phyloP scores from a whole-genome alignment of 179 eudicot genomes.

The Carnegiea gigantea region DNA sequence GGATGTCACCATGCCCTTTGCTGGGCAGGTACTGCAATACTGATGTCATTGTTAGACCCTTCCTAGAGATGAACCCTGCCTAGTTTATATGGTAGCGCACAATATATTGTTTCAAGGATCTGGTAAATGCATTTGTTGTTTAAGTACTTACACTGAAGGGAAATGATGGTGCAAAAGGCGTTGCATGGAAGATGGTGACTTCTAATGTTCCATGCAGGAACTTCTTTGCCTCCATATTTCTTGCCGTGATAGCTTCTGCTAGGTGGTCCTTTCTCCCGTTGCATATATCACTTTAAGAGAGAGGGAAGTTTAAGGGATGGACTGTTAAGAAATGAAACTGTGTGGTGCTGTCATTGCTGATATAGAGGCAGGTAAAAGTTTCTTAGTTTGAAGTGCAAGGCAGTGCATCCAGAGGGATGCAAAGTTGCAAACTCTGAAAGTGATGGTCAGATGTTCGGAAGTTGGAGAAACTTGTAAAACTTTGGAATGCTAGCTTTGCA shows the following conservation, averaged over 20 bases:
- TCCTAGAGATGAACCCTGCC: not conserved
- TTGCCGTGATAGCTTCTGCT: not conserved
- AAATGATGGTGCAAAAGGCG: constrained; percentile 51
- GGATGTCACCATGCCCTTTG: not conserved
- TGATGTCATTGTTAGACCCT: not conserved
- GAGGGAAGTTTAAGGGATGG: not conserved
- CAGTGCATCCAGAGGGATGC: constrained; percentile 11
- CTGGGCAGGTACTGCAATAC: not conserved
- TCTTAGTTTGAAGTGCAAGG: constrained; percentile 34
- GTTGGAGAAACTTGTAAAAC: constrained; percentile 46
- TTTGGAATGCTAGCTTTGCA: constrained; percentile 44
- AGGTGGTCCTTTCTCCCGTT: not conserved
- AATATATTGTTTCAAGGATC: not conserved
- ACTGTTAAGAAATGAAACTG: constrained; percentile 7
- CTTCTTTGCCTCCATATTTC: constrained; percentile 52
- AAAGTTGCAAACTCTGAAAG: constrained; percentile 17
- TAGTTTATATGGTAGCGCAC: too few relatives aligned
- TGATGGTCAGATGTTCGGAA: constrained; percentile 21
- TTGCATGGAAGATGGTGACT: constrained; percentile 80
- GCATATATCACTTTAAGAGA: not conserved
- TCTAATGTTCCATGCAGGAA: constrained; percentile 93
- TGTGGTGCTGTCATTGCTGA: not conserved
- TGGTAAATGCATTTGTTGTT: not conserved
- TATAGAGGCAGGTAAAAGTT: constrained; percentile 29
- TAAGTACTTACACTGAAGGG: constrained; percentile 52